Evolutionary conservation across 2,329 filamentous ascomycete genomes (phyloP).

Genomic region (Lecanosticta acicola): DNA sequence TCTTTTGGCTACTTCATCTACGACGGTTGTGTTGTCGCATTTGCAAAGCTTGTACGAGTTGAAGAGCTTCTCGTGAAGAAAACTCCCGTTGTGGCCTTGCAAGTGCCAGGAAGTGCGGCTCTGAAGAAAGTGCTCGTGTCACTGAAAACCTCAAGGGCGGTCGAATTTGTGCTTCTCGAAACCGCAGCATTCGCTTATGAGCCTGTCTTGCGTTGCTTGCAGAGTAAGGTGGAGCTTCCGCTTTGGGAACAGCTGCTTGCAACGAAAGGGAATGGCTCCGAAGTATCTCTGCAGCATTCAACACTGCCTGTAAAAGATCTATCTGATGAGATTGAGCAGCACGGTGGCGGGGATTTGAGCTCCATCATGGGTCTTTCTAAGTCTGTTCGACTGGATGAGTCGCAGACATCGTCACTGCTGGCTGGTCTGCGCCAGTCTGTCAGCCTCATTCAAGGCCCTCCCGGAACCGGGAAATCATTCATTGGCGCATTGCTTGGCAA

Average conservation of each 20-base stretch:
- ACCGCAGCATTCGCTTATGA: conserved; percentile 65
- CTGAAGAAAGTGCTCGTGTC: conserved; percentile 45
- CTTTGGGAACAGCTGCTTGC: conserved; percentile 51
- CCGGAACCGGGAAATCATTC: conserved; percentile 71
- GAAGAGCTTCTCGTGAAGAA: conserved; percentile 39
- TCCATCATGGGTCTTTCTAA: conserved; percentile 29
- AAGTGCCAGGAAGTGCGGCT: conserved; percentile 44
- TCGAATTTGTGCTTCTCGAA: conserved; percentile 54
- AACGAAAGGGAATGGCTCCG: conserved; percentile 1
- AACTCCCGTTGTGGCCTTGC: conserved; percentile 48
- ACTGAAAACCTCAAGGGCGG: conserved; percentile 31
- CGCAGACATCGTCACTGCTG: conserved; percentile 55
- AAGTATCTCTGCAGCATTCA: background rate
- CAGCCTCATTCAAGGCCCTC: conserved; percentile 65
- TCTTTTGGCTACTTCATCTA: conserved; percentile 58
- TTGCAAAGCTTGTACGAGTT: conserved; percentile 54
- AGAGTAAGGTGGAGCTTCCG: conserved; percentile 52
- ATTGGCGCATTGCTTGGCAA: conserved; percentile 60
- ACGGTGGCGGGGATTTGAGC: conserved; percentile 25
- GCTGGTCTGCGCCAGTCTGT: conserved; percentile 49
- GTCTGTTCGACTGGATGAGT: conserved; percentile 42
- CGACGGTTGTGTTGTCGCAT: conserved; percentile 50
- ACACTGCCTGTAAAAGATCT: conserved; percentile 1
- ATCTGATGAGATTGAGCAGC: background rate
- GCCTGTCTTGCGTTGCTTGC: conserved; percentile 57